A percentile compares a stretch with the other conserved stretches of the same genome.
Evolutionary conservation across 768 basidiomycete species (phyloP).

Genomic region (Lactarius trivialis): DNA sequence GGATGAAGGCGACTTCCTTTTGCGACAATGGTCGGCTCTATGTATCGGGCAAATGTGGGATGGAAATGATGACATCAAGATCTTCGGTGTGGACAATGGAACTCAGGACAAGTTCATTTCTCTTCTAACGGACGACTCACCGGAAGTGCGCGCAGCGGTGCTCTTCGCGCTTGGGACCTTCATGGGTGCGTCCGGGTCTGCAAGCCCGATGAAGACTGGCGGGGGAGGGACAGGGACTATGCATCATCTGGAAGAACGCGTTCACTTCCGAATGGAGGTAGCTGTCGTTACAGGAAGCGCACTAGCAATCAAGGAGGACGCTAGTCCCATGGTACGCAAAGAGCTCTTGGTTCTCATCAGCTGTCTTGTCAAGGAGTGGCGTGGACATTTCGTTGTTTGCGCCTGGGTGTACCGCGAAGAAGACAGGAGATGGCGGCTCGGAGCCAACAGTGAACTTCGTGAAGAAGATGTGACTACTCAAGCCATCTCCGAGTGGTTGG

Average conservation of each 20-base stretch:
- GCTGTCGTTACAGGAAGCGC: constrained; percentile 86
- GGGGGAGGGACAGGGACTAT: constrained; percentile 84
- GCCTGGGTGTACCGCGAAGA: constrained; percentile 98
- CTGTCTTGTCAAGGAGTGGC: constrained; percentile 92
- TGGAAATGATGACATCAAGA: constrained; percentile 82
- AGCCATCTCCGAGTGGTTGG: constrained; percentile 75
- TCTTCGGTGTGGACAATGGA: constrained; percentile 68
- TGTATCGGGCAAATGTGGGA: constrained; percentile 97
- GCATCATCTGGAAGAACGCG: constrained; percentile 66
- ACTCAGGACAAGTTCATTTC: constrained; percentile 78
- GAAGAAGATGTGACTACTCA: constrained; percentile 70
- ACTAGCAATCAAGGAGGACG: constrained; percentile 86
- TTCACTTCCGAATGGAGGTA: constrained; percentile 84
- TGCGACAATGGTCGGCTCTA: constrained; percentile 90
- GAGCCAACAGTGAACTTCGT: constrained; percentile 29
- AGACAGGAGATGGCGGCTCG: constrained; percentile 56
- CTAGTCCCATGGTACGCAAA: constrained; percentile 93
- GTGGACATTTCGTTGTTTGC: constrained; percentile 92
- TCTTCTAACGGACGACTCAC: constrained; percentile 78
- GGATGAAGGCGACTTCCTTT: constrained; percentile 84
- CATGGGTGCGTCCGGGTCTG: constrained; percentile 80
- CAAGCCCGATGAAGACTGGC: constrained; percentile 57
- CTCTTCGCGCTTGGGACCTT: constrained; percentile 91
- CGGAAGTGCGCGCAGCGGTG: constrained; percentile 88
- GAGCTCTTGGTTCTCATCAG: constrained; percentile 88